Base-by-base conservation (phyloP, 345 rosid species). In the Populus simonii region DNA sequence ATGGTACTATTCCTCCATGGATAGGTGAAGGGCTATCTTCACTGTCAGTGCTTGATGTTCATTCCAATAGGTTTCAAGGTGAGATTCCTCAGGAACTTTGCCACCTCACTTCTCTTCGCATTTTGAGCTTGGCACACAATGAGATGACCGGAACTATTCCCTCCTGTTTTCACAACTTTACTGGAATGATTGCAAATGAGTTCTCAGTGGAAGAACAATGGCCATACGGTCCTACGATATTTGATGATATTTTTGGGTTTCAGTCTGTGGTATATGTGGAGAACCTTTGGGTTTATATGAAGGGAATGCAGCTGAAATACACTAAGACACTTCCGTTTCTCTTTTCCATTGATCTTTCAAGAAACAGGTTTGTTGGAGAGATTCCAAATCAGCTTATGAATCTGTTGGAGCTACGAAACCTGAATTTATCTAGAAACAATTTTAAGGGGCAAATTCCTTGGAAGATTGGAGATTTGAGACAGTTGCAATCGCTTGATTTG, bases 401-500 rank as follows among this genome's bases (percentile, higher is more conserved):
- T 1, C 73, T 88, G 12, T 68, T 57, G 45, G 79, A 80, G 1
- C 85, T 89, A 2, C 9, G 38, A 8, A 0, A 61, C 15, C 36
- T 91, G 80, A 81, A 87, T 79, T 12, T 88, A 55, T 88, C 90
- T 1, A 15, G 57, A 23, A 74, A 12, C 83, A 75, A 66, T 59
- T 78, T 89, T 10, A 47, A 11, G 6, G 85, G 87, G 55, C 70
- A 74, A 38, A 84, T 89, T 31, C 80, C 89, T 2, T 80, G 31
- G 70, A 78, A 72, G 1, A 57, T 87, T 3, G 81, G 84, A 7
- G 68, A 76, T 7, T 71, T 87, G 29, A 23, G 69, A 53, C 57
- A 22, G 74, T 76, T 89, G 84, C 82, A 84, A 80, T 47, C 79
- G 31, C 83, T 89, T 9, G 92, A 88, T 79, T 81, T 89, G 45